Evolutionary conservation across 768 basidiomycete genomes (phyloP), one percentile per base, ranked within the genome.

Genomic region (Tulasnella sp.): DNA sequence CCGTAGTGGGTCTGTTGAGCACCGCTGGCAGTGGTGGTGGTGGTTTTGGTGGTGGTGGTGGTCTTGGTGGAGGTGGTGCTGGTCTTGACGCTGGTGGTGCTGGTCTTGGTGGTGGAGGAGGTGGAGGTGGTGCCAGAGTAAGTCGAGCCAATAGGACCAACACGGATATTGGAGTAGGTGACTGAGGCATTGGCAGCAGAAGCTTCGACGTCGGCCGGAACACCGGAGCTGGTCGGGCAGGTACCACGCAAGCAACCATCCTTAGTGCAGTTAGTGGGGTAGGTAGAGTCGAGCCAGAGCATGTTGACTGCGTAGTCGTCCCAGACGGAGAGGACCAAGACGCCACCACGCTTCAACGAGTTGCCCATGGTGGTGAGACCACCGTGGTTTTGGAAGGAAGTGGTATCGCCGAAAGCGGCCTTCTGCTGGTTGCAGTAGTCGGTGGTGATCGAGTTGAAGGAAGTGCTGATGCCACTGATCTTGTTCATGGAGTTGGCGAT

Each of bases 211-310:
- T 86, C 84, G 6, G 82, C 81, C 77, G 88, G 88, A 3, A 81
- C 83, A 78, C 88, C 88, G 51, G 87, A 87, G 67, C 82, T 82
- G 73, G 87, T 87, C 3, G 88, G 74, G 84, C 88, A 89, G 73
- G 86, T 83, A 51, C 88, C 88, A 83, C 88, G 88, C 2, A 2
- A n/a, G 46, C 71, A 42, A 13, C 71, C 71, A 40, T 82, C 82
- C 15, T 79, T 80, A 13, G 61, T 67, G 61, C 61, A 67, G 16
- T 35, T 16, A 77, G 81, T 81, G 55, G 86, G 89, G 85, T 87
- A 88, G 85, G 83, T 84, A 81, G 84, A 83, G 85, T 89, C 88
- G 83, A 89, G 87, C 86, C 88, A 89, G 81, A 88, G 85, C 88
- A 89, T 89, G 83, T 85, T 84, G 79, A 83, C 88, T 44, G 84